These are phyloP conservation scores for Claviceps sp. DNA, from an alignment of 2,329 filamentous ascomycete species.

Conservation along the genomic window DNA sequence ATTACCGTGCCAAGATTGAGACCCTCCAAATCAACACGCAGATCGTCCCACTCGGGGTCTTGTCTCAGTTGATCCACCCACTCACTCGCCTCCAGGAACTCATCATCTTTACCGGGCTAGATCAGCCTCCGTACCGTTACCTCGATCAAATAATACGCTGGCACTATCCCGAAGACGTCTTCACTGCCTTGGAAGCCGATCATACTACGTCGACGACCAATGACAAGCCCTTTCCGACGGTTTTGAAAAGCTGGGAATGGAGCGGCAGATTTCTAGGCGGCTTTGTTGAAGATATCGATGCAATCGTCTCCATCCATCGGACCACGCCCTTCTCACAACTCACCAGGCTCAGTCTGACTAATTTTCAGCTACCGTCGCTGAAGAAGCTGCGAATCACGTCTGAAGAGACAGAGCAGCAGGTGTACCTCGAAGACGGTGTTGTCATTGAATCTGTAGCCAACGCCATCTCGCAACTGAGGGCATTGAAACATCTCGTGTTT, in stretches of 20 bases:
- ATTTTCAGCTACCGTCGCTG: constrained; percentile 44
- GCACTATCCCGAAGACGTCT: constrained; percentile 54
- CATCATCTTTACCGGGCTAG: constrained; percentile 57
- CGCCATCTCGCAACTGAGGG: constrained; percentile 35
- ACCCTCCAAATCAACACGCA: constrained; percentile 59
- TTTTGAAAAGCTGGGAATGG: constrained; percentile 47
- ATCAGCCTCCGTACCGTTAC: constrained; percentile 52
- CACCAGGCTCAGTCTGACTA: constrained; percentile 45
- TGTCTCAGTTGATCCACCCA: constrained; percentile 43
- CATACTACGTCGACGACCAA: constrained; percentile 23
- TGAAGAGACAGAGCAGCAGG: constrained; percentile 16
- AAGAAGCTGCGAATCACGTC: constrained; percentile 24
- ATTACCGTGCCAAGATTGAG: constrained; percentile 60
- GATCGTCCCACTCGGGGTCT: constrained; percentile 31
- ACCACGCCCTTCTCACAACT: constrained; percentile 42
- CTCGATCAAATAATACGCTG: constrained; percentile 47
- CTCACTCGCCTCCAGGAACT: constrained; percentile 56
- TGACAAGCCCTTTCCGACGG: constrained; percentile 19
- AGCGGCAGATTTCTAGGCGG: constrained; percentile 39
- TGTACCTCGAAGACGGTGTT: constrained; percentile 28
- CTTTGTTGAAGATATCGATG: constrained; percentile 31
- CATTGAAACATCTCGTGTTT: constrained; percentile 55
- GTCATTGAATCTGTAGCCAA: constrained; percentile 23
- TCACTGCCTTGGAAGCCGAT: constrained; percentile 46
- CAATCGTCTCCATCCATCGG: constrained; percentile 38